Evolutionary conservation across 192 early-diverging fungal species (phyloP).

Genomic region (Jimgerdemannia flammicorona): DNA sequence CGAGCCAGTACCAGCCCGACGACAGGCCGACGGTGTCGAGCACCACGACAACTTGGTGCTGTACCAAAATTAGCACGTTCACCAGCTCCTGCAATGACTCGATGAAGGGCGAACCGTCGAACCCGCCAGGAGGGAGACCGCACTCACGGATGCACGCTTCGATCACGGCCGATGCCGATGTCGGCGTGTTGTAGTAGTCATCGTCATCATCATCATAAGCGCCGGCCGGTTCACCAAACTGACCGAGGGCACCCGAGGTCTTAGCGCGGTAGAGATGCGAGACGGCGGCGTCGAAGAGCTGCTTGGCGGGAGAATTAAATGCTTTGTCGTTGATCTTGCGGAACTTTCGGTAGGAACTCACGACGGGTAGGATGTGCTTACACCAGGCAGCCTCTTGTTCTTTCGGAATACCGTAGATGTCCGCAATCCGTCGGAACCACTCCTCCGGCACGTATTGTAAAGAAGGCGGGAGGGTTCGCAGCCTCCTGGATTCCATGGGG

Average conservation of each 20-base stretch:
- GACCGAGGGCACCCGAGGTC: background rate
- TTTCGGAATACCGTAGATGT: conserved; percentile 12
- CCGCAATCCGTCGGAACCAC: background rate
- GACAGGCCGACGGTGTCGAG: background rate
- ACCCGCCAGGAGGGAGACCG: conserved; percentile 22
- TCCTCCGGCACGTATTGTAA: conserved; percentile 2
- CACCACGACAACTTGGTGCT: background rate
- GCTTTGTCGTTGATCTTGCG: conserved; percentile 1
- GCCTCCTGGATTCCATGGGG: background rate
- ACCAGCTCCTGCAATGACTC: conserved; percentile 13
- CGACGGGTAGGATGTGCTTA: background rate
- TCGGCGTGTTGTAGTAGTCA: background rate
- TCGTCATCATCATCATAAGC: background rate
- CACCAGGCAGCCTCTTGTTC: conserved; percentile 15
- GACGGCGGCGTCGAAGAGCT: conserved; percentile 24
- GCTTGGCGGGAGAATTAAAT: conserved; percentile 14
- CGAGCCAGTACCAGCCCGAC: conserved; percentile 32
- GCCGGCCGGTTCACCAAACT: background rate
- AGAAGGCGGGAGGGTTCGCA: background rate
- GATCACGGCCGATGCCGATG: conserved; percentile 6
- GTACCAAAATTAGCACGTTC: background rate
- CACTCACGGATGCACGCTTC: conserved; percentile 27
- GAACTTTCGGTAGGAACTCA: background rate
- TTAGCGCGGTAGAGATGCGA: conserved; percentile 25
- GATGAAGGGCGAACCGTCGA: conserved; percentile 14